phyloP scores from a whole-genome alignment of 441 rosid species.

The Biscutella auriculata region DNA sequence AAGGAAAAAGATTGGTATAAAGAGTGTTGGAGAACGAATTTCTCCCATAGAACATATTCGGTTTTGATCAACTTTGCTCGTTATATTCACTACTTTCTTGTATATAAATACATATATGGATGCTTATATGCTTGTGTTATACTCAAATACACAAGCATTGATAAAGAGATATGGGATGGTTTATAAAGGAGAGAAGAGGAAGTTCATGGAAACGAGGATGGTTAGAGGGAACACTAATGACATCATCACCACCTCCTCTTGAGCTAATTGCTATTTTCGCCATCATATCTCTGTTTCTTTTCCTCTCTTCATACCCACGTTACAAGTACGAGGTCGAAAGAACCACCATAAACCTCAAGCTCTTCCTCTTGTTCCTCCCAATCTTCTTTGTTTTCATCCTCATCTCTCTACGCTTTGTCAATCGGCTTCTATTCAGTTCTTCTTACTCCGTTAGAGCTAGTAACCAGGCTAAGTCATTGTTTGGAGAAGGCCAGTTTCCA shows the following conservation, averaged over 20 bases:
- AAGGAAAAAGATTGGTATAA: too few species aligned
- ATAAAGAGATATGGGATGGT: constrained; percentile 36
- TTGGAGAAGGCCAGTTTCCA: constrained; percentile 29
- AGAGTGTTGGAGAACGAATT: too few species aligned
- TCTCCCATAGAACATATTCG: too few species aligned
- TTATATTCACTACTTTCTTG: too few species aligned
- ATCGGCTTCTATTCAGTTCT: constrained; percentile 10
- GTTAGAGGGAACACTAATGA: constrained; percentile 37
- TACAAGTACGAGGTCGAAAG: constrained; percentile 34
- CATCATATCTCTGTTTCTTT: constrained; percentile 38
- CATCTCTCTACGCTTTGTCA: constrained; percentile 3
- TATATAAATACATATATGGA: not conserved
- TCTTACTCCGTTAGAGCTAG: constrained; percentile 24
- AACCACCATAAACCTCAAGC: constrained; percentile 44
- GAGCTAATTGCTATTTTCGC: constrained; percentile 37
- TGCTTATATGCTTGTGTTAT: not conserved
- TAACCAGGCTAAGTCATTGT: constrained; percentile 8
- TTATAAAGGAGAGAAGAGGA: constrained; percentile 42
- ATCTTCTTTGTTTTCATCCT: constrained; percentile 38
- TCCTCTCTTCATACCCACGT: constrained; percentile 35
- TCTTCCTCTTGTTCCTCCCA: constrained; percentile 47
- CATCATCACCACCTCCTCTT: constrained; percentile 51
- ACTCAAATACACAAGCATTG: not conserved
- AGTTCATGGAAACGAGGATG: constrained; percentile 54
- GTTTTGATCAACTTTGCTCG: too few species aligned